Conservation (phyloP, 805 yeast species). For the Candida lessepsii region DNA sequence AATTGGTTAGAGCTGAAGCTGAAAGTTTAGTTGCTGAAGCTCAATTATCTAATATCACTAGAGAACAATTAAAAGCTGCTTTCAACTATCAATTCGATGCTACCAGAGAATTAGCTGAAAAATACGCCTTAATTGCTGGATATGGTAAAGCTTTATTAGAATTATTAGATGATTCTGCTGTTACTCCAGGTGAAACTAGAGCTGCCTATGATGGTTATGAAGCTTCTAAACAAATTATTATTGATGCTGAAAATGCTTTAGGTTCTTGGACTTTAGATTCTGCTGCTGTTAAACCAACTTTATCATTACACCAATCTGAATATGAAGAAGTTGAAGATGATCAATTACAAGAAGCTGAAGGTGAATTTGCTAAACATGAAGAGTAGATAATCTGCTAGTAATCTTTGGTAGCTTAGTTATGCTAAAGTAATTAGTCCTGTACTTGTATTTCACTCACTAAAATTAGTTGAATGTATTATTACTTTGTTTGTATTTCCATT, state of each 20-base stretch:
- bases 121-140: constrained; percentile 81
- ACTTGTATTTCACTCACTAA: constrained; percentile 4
- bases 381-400: constrained; percentile 16
- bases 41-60: constrained; percentile 82
- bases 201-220: constrained; percentile 87
- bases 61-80: constrained; percentile 83
- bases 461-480: constrained; percentile 4
- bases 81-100: constrained; percentile 84
- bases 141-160: constrained; percentile 86
- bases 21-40: constrained; percentile 91
- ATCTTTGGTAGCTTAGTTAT: too few relatives aligned
- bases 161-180: constrained; percentile 79
- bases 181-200: constrained; percentile 90
- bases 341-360: constrained; percentile 43
- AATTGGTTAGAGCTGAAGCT: constrained; percentile 88
- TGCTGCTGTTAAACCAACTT: constrained; percentile 80
- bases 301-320: constrained; percentile 46
- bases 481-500: neutral
- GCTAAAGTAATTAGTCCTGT: too few relatives aligned
- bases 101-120: constrained; percentile 80
- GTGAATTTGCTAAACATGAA: constrained; percentile 51
- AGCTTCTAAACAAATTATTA: constrained; percentile 82
- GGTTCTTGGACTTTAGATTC: constrained; percentile 82
- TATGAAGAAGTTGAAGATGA: constrained; percentile 36
- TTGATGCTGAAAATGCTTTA: constrained; percentile 81